phyloP scores from a whole-genome alignment of 1,284 basidiomycete species.

The Trametes pubescens region DNA sequence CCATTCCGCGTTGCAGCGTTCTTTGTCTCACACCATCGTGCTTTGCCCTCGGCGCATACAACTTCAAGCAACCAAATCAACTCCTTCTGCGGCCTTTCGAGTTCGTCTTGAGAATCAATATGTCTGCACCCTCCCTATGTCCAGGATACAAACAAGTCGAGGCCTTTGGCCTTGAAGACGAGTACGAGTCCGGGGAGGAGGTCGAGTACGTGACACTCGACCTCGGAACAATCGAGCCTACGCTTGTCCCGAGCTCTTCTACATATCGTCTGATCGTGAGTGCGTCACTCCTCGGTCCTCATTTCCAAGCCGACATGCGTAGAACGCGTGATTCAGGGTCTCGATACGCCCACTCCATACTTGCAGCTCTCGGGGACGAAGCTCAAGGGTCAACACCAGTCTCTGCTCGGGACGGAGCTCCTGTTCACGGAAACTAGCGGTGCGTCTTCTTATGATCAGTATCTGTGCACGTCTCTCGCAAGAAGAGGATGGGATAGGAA shows the following conservation, averaged over 20 bases:
- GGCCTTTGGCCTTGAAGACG: slow-evolving; percentile 63
- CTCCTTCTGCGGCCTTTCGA: neutral
- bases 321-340: slow-evolving; percentile 54
- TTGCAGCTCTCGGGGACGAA: slow-evolving; percentile 78
- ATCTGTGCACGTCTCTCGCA: too few species aligned
- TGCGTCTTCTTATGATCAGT: slow-evolving; percentile 31
- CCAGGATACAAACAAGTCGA: slow-evolving; percentile 71
- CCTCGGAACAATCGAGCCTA: slow-evolving; percentile 73
- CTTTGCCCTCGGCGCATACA: neutral
- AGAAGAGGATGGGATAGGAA: too few species aligned
- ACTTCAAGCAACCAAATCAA: too few species aligned
- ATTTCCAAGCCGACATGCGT: slow-evolving; percentile 9
- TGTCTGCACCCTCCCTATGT: slow-evolving; percentile 34
- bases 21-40: slow-evolving; percentile 11
- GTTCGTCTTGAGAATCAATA: neutral
- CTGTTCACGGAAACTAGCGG: slow-evolving; percentile 73
- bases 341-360: slow-evolving; percentile 78
- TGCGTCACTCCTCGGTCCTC: slow-evolving; percentile 18
- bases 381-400: slow-evolving; percentile 70
- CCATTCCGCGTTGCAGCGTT: neutral
- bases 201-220: slow-evolving; percentile 76
- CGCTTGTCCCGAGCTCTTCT: slow-evolving; percentile 71
- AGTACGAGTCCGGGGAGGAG: slow-evolving; percentile 68
- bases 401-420: slow-evolving; percentile 74
- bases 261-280: slow-evolving; percentile 77